Evolutionary conservation across 129 eudicot genomes (phyloP).

Genomic region (Apium graveolens): DNA sequence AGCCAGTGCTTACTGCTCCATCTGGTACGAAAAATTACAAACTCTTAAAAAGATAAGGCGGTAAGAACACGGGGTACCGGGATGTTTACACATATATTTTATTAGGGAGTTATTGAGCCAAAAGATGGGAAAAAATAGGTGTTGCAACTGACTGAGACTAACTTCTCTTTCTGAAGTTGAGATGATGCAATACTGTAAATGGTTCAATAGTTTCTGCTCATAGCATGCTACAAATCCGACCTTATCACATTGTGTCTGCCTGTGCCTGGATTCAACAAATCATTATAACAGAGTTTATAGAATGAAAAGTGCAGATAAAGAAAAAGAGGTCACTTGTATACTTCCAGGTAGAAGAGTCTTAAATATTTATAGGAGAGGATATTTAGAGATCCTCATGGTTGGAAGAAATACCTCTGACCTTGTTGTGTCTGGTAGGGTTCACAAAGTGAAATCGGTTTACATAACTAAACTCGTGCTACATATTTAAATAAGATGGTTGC

Average conservation of each 20-base stretch:
- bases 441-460: background rate
- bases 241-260: background rate
- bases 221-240: background rate
- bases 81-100: too few species aligned
- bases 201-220: background rate
- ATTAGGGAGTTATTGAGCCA: background rate
- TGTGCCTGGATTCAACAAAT: background rate
- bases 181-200: background rate
- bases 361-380: background rate
- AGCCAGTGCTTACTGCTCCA: background rate
- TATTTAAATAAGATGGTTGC: background rate
- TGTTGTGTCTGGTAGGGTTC: background rate
- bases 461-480: background rate
- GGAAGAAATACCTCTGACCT: background rate
- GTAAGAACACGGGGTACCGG: too few species aligned
- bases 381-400: background rate
- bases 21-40: background rate
- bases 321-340: background rate
- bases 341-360: background rate
- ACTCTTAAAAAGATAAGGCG: background rate
- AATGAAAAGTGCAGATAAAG: background rate
- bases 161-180: background rate
- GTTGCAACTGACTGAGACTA: background rate
- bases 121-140: background rate
- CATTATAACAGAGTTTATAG: background rate